A percentile compares a stretch with the other conserved stretches of the same genome.
Conservation (phyloP, 169 alveolate genomes). For the Plasmodium fragile region DNA sequence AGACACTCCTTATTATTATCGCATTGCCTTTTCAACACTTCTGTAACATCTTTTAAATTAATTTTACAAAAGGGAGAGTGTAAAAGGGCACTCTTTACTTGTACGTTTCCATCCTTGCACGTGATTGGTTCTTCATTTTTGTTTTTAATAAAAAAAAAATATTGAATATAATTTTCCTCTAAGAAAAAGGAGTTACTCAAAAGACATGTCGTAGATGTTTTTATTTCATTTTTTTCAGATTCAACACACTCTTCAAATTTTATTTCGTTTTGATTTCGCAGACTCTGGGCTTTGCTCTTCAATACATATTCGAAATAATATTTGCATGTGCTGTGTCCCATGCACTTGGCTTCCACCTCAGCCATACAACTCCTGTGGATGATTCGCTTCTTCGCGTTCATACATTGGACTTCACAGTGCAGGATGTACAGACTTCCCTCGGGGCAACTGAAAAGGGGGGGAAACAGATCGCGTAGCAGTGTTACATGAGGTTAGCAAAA, state of each 20-base stretch:
- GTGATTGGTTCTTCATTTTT: conserved; percentile 38
- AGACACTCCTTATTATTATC: conserved; percentile 19
- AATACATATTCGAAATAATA: conserved; percentile 25
- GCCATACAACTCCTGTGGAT: conserved; percentile 22
- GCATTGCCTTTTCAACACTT: conserved; percentile 15
- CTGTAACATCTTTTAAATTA: conserved; percentile 18
- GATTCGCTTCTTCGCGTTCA: conserved; percentile 14
- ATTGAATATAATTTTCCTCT: conserved; percentile 13
- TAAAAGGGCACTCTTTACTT: conserved; percentile 19
- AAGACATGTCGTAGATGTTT: conserved; percentile 35
- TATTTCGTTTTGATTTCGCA: conserved; percentile 22
- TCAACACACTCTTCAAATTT: conserved; percentile 34
- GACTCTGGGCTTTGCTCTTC: background rate
- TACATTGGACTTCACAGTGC: conserved; percentile 39
- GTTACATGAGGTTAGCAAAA: too few relatives aligned
- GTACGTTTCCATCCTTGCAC: conserved; percentile 16
- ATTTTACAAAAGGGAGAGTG: conserved; percentile 30
- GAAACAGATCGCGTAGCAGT: too few relatives aligned
- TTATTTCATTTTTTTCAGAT: conserved; percentile 25
- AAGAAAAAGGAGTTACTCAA: conserved; percentile 8
- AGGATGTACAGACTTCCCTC: conserved; percentile 28
- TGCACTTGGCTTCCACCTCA: conserved; percentile 30
- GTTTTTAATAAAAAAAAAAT: conserved; percentile 41
- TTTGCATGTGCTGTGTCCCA: conserved; percentile 9
- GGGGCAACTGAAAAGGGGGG: conserved; percentile 9